Conservation (phyloP, 371 early-diverging fungal genomes). For the Syncephalastrum contaminatum region DNA sequence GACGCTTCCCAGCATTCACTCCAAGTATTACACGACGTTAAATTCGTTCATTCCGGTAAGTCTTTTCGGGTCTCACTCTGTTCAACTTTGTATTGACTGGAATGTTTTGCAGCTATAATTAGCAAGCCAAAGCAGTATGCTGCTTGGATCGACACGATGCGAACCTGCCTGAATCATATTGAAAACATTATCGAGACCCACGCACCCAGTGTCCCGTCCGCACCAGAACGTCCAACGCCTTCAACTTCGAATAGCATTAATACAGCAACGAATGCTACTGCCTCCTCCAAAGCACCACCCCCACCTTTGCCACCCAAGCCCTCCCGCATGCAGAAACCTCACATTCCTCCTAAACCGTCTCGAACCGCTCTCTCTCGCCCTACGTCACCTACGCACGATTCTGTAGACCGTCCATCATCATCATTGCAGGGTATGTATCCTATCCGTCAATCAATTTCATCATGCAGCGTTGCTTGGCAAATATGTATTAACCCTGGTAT, state of each 20-base stretch:
- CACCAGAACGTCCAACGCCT: no score
- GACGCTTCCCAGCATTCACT: constrained; percentile 30
- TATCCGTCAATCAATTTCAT: neutral
- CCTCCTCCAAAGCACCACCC: constrained; percentile 8
- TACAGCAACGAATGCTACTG: no score
- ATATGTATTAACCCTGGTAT: neutral
- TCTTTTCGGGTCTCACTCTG: neutral
- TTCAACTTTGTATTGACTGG: neutral
- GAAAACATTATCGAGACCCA: constrained; percentile 41
- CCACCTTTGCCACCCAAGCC: constrained; percentile 25
- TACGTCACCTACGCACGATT: constrained; percentile 10
- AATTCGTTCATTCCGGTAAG: constrained; percentile 52
- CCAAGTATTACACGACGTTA: constrained; percentile 32
- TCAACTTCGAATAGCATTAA: no score
- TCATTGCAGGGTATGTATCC: constrained; percentile 1
- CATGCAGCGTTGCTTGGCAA: constrained; percentile 2
- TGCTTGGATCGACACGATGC: constrained; percentile 31
- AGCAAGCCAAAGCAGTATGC: constrained; percentile 41
- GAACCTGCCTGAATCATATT: constrained; percentile 37
- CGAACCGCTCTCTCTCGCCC: constrained; percentile 7
- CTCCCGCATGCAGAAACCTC: constrained; percentile 19
- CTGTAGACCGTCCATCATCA: neutral
- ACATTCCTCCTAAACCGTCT: constrained; percentile 17
- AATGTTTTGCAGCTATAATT: constrained; percentile 35
- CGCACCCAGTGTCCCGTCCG: constrained; percentile 6